These are phyloP conservation scores for Flueggea neowawraea DNA, from an alignment of 441 rosid species.

Conservation along the genomic window DNA sequence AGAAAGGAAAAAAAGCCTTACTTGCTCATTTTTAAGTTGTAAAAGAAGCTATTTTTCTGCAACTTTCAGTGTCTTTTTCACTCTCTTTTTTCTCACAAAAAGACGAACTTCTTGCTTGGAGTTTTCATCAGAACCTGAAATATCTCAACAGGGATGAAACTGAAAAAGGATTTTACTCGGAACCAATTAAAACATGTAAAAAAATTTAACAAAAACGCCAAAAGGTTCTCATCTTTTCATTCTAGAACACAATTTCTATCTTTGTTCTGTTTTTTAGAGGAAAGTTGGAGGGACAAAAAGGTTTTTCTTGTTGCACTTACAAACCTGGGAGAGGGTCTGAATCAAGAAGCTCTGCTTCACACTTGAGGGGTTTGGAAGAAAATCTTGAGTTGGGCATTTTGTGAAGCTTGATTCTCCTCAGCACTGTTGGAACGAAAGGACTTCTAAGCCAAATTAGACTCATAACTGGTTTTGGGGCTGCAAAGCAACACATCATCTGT, in stretches of 20 bases:
- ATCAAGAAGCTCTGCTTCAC: constrained; percentile 20
- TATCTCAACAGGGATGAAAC: constrained; percentile 1
- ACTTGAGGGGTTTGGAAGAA: constrained; percentile 28
- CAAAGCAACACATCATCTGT: too few species aligned
- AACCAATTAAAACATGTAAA: neutral
- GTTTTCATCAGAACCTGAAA: constrained; percentile 24
- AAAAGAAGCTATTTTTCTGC: constrained; percentile 15
- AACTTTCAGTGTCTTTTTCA: constrained; percentile 28
- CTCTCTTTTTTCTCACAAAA: constrained; percentile 55
- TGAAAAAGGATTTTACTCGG: neutral
- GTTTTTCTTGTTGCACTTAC: neutral
- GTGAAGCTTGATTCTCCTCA: constrained; percentile 20
- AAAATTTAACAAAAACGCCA: neutral
- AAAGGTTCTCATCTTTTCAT: neutral
- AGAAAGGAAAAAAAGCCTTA: constrained; percentile 6
- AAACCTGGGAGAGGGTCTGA: constrained; percentile 23
- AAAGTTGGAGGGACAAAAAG: too few species aligned
- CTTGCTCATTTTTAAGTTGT: constrained; percentile 21
- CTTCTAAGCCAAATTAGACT: too few species aligned
- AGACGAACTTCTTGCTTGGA: constrained; percentile 34
- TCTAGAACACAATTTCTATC: too few species aligned
- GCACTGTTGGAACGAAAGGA: too few species aligned
- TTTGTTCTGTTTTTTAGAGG: neutral
- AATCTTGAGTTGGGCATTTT: constrained; percentile 34
- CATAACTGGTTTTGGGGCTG: too few species aligned